Evolutionary conservation across 306 rosid species (phyloP).

Genomic region (Fragaria iinumae): DNA sequence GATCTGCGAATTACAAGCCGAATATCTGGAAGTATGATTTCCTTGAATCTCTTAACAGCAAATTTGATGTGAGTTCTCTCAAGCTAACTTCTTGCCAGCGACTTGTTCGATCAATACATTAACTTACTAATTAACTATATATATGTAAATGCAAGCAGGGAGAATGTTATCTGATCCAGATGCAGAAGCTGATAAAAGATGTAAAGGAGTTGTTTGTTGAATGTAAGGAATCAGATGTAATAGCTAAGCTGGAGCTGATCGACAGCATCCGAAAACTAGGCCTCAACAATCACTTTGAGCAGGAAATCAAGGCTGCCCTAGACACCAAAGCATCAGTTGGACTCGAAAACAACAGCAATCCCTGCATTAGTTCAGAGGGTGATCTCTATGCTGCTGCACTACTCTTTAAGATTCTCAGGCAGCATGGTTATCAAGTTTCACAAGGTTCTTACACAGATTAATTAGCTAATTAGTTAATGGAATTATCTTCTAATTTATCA

Average conservation of each 20-base stretch:
- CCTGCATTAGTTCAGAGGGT: background rate
- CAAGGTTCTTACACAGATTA: slow-evolving; percentile 26
- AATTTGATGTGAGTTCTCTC: slow-evolving; percentile 38
- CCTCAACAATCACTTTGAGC: slow-evolving; percentile 36
- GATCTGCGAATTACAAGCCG: slow-evolving; percentile 58
- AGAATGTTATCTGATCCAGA: slow-evolving; percentile 22
- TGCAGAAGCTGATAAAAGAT: slow-evolving; percentile 25
- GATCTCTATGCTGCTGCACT: slow-evolving; percentile 36
- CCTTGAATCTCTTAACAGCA: slow-evolving; percentile 42
- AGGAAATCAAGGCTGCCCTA: slow-evolving; percentile 40
- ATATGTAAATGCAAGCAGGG: slow-evolving; percentile 25
- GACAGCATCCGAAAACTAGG: slow-evolving; percentile 49
- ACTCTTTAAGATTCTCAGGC: slow-evolving; percentile 52
- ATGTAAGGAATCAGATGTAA: background rate
- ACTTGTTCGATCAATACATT: background rate
- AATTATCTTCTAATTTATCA: background rate
- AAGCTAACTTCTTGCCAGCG: background rate
- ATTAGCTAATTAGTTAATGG: background rate
- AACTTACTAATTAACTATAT: background rate
- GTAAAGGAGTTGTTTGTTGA: slow-evolving; percentile 26
- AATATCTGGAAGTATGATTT: slow-evolving; percentile 48
- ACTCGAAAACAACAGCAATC: background rate
- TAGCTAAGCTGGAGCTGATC: slow-evolving; percentile 35
- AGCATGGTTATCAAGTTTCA: slow-evolving; percentile 43
- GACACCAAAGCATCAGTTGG: slow-evolving; percentile 22